A percentile compares a stretch with the other conserved stretches of the same genome.
Evolutionary conservation across 2,329 filamentous ascomycete species (phyloP).

Genomic region (Magnaporthiopsis incrustans): DNA sequence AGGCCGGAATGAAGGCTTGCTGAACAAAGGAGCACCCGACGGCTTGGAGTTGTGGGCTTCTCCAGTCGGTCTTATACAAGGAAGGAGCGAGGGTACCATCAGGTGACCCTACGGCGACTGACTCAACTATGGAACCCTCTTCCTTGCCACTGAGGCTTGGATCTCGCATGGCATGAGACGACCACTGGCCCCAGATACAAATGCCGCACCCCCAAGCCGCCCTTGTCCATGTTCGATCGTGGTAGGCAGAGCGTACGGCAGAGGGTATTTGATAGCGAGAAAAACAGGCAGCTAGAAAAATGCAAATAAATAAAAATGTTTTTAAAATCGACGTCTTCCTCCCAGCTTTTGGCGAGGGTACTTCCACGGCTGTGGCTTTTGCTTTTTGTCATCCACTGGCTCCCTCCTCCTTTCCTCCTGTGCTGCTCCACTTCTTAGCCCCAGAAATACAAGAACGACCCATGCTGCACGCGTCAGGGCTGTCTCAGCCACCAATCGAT

Average conservation of each 20-base stretch:
- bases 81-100: not conserved
- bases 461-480: not conserved
- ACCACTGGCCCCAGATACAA: too few species aligned
- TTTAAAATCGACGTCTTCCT: too few species aligned
- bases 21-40: not conserved
- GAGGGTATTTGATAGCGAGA: too few species aligned
- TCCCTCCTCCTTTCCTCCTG: not conserved
- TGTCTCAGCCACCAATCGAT: not conserved
- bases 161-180: not conserved
- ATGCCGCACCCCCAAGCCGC: too few species aligned
- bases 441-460: not conserved
- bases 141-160: not conserved
- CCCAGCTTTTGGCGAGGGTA: too few species aligned
- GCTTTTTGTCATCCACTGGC: not conserved
- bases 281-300: too few species aligned
- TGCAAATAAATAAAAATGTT: too few species aligned
- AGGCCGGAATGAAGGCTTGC: not conserved
- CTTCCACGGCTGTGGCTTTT: not conserved
- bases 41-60: not conserved
- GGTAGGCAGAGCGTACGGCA: too few species aligned
- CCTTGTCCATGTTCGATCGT: too few species aligned
- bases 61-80: not conserved
- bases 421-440: not conserved
- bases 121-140: not conserved
- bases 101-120: not conserved